Percentiles rank a stretch among this genome's conserved stretches.
These are phyloP conservation scores for Chamaecyparis obtusa DNA, from an alignment of 75 land plant genomes.

Conservation along the genomic window DNA sequence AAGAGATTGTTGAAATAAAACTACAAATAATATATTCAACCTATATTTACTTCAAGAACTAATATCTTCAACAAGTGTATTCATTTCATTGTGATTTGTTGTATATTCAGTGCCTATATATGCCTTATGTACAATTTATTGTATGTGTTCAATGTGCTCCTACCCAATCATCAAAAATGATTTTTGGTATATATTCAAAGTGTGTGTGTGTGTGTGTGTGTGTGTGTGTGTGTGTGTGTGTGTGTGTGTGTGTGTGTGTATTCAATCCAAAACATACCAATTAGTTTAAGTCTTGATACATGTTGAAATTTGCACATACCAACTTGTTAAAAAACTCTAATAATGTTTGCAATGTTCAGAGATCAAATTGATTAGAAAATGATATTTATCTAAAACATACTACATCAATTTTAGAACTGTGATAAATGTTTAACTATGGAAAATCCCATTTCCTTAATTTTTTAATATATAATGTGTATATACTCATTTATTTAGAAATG, in stretches of 20 bases:
- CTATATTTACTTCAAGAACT: neutral
- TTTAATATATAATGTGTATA: neutral
- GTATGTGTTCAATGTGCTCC: neutral
- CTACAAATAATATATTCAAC: neutral
- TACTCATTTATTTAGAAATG: neutral
- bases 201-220: too few relatives aligned
- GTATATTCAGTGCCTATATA: neutral
- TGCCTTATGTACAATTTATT: neutral
- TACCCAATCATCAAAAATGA: neutral
- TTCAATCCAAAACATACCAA: neutral
- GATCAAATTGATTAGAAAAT: neutral
- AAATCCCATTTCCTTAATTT: neutral
- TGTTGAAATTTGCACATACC: neutral
- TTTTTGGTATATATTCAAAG: neutral
- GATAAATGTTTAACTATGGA: neutral
- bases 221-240: too few relatives aligned
- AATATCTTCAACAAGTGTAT: too few relatives aligned
- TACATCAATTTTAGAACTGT: neutral
- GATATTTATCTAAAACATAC: neutral
- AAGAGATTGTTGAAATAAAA: too few relatives aligned
- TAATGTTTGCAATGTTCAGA: neutral
- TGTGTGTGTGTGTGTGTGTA: too few relatives aligned
- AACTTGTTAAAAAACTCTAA: neutral
- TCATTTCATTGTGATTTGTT: too few relatives aligned
- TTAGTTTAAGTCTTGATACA: neutral